These are phyloP conservation scores for Eutypa lata DNA, from an alignment of 2,329 filamentous ascomycete genomes.

Conservation along the genomic window DNA sequence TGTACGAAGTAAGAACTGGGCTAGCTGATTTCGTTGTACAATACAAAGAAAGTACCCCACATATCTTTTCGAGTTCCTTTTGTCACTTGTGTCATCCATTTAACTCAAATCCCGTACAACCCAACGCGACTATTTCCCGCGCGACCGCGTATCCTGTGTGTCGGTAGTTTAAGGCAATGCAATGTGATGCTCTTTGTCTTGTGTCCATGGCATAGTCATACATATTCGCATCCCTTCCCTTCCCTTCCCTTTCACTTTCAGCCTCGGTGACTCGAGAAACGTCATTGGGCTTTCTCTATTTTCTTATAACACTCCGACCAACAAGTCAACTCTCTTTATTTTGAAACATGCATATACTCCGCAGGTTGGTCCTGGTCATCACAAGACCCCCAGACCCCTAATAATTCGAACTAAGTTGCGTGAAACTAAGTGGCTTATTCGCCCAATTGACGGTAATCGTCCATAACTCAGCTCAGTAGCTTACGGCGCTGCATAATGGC, in stretches of 20 bases:
- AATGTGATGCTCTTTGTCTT: neutral
- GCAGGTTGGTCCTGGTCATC: neutral
- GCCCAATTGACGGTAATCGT: too few relatives aligned
- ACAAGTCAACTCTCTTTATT: neutral
- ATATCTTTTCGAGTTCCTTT: too few relatives aligned
- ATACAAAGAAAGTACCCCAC: too few relatives aligned
- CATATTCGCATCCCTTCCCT: neutral
- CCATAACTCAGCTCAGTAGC: neutral
- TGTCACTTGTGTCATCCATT: too few relatives aligned
- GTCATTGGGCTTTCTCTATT: neutral
- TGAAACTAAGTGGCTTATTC: too few relatives aligned
- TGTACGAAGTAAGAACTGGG: too few relatives aligned
- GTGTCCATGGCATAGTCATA: slow-evolving; percentile 2
- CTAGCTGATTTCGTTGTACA: too few relatives aligned
- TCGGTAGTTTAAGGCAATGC: too few relatives aligned
- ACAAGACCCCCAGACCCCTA: neutral
- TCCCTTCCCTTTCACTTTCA: neutral
- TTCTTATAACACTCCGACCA: neutral
- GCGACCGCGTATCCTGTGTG: too few relatives aligned
- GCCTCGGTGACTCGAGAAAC: neutral
- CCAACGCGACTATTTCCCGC: too few relatives aligned
- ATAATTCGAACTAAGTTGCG: too few relatives aligned
- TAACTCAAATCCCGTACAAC: too few relatives aligned
- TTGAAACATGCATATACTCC: neutral
- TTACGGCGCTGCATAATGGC: neutral